These are phyloP conservation scores for Acanthamoeba divionensis DNA, from an alignment of 208 protist species.

Conservation along the genomic window DNA sequence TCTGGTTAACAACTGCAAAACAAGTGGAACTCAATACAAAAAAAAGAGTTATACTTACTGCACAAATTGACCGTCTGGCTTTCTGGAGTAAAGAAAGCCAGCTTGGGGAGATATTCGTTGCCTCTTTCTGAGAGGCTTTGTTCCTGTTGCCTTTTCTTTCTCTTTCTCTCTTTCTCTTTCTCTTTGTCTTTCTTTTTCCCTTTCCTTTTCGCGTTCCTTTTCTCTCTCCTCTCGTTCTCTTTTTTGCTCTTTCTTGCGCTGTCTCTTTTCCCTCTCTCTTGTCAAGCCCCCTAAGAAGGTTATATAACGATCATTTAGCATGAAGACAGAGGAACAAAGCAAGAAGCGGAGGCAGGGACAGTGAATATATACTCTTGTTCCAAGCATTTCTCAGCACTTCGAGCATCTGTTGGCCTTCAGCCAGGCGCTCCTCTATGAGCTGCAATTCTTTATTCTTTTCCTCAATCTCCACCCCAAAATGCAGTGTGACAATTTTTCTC, in stretches of 20 bases:
- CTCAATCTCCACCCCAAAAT: constrained; percentile 21
- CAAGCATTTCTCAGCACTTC: background rate
- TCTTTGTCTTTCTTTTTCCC: too few species aligned
- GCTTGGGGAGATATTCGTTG: background rate
- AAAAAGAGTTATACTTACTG: background rate
- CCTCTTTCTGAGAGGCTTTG: background rate
- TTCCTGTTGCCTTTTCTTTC: background rate
- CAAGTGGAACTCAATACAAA: background rate
- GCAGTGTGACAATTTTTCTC: background rate
- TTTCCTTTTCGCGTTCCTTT: too few species aligned
- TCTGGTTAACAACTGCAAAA: background rate
- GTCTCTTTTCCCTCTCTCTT: too few species aligned
- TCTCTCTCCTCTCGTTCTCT: too few species aligned
- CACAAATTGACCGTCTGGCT: background rate
- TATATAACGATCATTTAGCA: too few species aligned
- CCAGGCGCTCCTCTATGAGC: background rate
- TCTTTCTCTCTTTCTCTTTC: background rate
- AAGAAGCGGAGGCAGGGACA: too few species aligned
- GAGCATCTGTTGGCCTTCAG: background rate
- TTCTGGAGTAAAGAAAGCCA: background rate
- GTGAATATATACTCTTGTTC: background rate
- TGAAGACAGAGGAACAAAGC: background rate
- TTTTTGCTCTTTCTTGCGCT: too few species aligned
- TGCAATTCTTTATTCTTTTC: background rate
- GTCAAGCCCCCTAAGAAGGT: too few species aligned